Base-by-base conservation (phyloP, 805 yeast genomes). In the Candida suzukii region DNA sequence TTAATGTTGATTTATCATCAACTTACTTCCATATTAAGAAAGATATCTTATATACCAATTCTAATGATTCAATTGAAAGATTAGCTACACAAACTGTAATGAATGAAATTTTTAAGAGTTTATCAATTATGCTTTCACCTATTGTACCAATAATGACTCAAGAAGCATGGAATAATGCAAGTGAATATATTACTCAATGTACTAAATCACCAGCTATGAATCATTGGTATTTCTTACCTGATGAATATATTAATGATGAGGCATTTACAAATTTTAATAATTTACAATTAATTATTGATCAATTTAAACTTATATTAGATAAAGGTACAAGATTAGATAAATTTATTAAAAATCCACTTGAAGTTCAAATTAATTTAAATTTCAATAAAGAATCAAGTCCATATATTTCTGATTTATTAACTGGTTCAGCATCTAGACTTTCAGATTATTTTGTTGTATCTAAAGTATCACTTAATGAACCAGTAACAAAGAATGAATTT, bases 21-120 rank as follows among this genome's bases (percentile, higher is more conserved):
- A 67, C 82, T 25, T 93, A 91, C 61, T 88, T 93, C 60, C 95
- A 88, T 54, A 72, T 86, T 24, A 76, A 83, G 31, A 93, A 93
- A 54, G 98, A 93, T 54, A 68, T 83, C 38, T 68, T 93, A 16
- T 93, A 93, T 58, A 83, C 95, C 0, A 93, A 85, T 46, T 47
- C 59, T 0, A 39, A 51, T 1, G 58, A 61, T 24, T 74, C 83
- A 0, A 34, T 55, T 2, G 66, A 73, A 16, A 71, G 95, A 42
- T 65, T 74, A 40, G 65, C 79, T 2, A 67, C 68, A 8, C 91
- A 84, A 58, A 79, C 84, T 3, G 91, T 83, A 0, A 65, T 93
- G 39, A 55, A 59, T 25, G 72, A 78, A 46, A 67, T 86, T 13
- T 63, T 88, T 16, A 68, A 67, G 34, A 70, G 78, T 0, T 84